phyloP scores from a whole-genome alignment of 352 stramenopile species.

The Phytophthora hybrid region DNA sequence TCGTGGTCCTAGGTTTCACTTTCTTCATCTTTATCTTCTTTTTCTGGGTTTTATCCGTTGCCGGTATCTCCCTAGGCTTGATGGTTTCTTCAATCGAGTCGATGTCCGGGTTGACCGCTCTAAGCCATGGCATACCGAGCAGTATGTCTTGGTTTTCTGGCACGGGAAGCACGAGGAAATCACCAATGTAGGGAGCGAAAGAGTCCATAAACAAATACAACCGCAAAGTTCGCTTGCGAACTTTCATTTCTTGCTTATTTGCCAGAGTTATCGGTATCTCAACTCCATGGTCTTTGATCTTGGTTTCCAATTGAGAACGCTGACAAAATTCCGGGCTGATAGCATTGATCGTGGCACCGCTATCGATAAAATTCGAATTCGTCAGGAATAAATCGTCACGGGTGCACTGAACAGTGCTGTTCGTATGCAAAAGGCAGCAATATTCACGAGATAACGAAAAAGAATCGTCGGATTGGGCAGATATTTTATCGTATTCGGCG shows the following conservation, averaged over 20 bases:
- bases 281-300: too few species aligned
- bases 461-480: not conserved
- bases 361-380: too few species aligned
- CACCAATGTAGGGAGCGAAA: too few species aligned
- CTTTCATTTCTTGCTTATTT: too few species aligned
- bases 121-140: not conserved
- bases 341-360: too few species aligned
- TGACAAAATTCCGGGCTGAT: too few species aligned
- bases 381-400: not conserved
- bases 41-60: not conserved
- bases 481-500: not conserved
- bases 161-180: too few species aligned
- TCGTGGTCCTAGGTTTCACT: not conserved
- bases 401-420: not conserved
- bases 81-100: not conserved
- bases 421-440: not conserved
- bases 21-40: not conserved
- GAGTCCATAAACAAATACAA: too few species aligned
- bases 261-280: too few species aligned
- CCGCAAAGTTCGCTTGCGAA: too few species aligned
- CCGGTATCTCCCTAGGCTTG: not conserved
- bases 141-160: too few species aligned
- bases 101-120: not conserved
- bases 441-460: not conserved
- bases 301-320: too few species aligned